Evolutionary conservation across 2,329 filamentous ascomycete species (phyloP).

Genomic region (Basipetospora chlamydospora): DNA sequence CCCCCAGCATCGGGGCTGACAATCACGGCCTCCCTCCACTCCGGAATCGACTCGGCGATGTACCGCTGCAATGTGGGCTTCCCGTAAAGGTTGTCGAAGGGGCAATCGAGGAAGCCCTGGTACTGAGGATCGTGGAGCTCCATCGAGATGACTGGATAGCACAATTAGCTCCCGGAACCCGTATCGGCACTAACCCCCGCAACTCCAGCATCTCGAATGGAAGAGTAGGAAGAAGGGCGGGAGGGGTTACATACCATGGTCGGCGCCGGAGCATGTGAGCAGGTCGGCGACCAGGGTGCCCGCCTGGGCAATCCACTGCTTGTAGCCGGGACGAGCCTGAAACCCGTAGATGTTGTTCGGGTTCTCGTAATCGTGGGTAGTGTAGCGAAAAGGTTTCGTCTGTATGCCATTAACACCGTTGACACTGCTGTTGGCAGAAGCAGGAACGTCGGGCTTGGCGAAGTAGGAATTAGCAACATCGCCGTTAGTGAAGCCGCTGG

Average conservation of each 20-base stretch:
- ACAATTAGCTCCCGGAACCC: too few species aligned
- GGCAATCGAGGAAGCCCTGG: conserved; percentile 97
- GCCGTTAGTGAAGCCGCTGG: conserved; percentile 23
- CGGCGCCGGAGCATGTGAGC: conserved; percentile 85
- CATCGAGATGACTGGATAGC: conserved; percentile 80
- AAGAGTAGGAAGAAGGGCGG: neutral
- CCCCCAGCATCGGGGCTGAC: conserved; percentile 94
- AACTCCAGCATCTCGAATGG: too few species aligned
- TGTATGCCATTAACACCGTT: conserved; percentile 15
- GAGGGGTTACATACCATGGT: conserved; percentile 50
- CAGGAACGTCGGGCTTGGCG: conserved; percentile 7
- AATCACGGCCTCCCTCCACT: conserved; percentile 75
- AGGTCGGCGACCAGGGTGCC: conserved; percentile 90
- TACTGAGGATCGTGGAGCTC: conserved; percentile 94
- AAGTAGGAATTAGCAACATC: conserved; percentile 14
- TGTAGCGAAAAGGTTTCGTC: conserved; percentile 32
- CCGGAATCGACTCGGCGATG: conserved; percentile 67
- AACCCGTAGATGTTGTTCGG: conserved; percentile 40
- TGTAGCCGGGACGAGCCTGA: conserved; percentile 82
- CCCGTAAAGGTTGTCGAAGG: conserved; percentile 93
- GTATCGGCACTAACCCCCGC: too few species aligned
- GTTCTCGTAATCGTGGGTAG: conserved; percentile 52
- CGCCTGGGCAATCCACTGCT: conserved; percentile 96
- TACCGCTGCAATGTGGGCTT: conserved; percentile 57
- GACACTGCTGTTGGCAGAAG: conserved; percentile 1